A percentile compares a stretch with the other conserved stretches of the same genome.
phyloP scores from a whole-genome alignment of 305 asterid species.

The Ilex paraguariensis region DNA sequence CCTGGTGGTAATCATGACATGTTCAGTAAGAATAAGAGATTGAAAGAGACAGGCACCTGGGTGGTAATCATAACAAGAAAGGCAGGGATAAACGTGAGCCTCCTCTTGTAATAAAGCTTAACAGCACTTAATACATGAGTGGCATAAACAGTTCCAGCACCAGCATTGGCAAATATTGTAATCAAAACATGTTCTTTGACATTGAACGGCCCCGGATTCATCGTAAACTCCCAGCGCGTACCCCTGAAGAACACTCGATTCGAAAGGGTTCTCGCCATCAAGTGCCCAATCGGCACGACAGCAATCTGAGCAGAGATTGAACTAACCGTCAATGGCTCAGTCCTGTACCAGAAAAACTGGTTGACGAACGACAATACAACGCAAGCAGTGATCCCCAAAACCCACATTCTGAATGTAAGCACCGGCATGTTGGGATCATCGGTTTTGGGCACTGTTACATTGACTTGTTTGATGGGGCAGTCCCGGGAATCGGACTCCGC shows the following conservation, averaged over 20 bases:
- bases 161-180: conserved; percentile 49
- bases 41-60: conserved; percentile 25
- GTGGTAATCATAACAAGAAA: conserved; percentile 42
- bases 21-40: background rate
- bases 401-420: conserved; percentile 49
- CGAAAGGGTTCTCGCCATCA: conserved; percentile 35
- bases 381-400: conserved; percentile 35
- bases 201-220: conserved; percentile 60
- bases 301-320: conserved; percentile 40
- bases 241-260: conserved; percentile 24
- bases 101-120: conserved; percentile 36
- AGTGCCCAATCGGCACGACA: conserved; percentile 41
- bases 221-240: conserved; percentile 25
- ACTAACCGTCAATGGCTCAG: conserved; percentile 17
- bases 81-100: conserved; percentile 28
- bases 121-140: conserved; percentile 40
- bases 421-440: conserved; percentile 44
- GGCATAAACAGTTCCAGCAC: conserved; percentile 50
- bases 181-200: conserved; percentile 56
- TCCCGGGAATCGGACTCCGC: conserved; percentile 9
- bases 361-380: conserved; percentile 34
- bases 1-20: conserved; percentile 11
- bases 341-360: conserved; percentile 52
- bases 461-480: conserved; percentile 41
- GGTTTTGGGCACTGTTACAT: conserved; percentile 41